These are phyloP conservation scores for Zizania palustris DNA, from an alignment of 202 grass and related monocot genomes.

Conservation along the genomic window DNA sequence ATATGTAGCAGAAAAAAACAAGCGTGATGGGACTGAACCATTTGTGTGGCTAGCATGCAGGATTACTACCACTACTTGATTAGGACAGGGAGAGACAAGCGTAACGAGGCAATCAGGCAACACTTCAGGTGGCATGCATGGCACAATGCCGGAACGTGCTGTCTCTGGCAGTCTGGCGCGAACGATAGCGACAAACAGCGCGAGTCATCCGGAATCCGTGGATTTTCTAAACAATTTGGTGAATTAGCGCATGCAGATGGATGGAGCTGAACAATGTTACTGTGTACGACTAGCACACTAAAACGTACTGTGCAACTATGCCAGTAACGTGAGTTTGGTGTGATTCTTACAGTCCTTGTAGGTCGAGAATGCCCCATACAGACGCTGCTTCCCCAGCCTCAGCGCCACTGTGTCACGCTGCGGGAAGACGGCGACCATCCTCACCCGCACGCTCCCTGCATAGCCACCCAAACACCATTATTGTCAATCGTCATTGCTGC, in stretches of 20 bases:
- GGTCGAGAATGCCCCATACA: slow-evolving; percentile 62
- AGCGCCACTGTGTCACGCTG: slow-evolving; percentile 52
- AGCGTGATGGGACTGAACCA: neutral
- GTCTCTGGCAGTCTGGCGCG: too few species aligned
- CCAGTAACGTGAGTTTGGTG: neutral
- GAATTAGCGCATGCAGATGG: too few species aligned
- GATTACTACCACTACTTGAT: neutral
- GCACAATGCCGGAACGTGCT: too few species aligned
- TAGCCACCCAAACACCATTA: neutral
- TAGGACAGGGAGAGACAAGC: too few species aligned
- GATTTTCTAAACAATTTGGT: too few species aligned
- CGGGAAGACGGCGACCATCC: slow-evolving; percentile 59
- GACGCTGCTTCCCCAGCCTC: slow-evolving; percentile 68
- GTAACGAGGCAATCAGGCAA: too few species aligned
- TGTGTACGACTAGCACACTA: too few species aligned
- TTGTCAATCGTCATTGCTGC: neutral
- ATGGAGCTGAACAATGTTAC: too few species aligned
- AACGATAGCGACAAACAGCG: too few species aligned
- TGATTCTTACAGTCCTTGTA: slow-evolving; percentile 67
- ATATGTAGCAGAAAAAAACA: neutral
- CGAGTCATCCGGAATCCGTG: too few species aligned
- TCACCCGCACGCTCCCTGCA: slow-evolving; percentile 65
- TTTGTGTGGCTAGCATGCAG: neutral
- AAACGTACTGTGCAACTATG: neutral
- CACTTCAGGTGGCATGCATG: too few species aligned